phyloP scores from a whole-genome alignment of 148 eudicot species.

The Arctostaphylos glauca region DNA sequence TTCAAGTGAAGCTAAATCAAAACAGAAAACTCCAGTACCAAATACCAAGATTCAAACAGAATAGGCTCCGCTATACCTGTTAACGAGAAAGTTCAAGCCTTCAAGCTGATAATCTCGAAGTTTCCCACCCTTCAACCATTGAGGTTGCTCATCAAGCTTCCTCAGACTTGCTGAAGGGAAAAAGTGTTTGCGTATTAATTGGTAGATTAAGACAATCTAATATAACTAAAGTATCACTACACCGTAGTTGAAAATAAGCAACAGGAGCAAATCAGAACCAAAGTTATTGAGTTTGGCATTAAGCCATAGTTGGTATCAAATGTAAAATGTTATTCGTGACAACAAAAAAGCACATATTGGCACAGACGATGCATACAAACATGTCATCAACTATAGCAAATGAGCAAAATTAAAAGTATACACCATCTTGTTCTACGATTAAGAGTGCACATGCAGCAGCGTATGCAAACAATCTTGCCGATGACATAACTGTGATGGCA shows the following conservation, averaged over 20 bases:
- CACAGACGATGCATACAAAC: background rate
- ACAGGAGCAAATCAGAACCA: background rate
- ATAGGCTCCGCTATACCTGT: constrained; percentile 50
- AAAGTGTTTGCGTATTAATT: background rate
- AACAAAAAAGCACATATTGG: background rate
- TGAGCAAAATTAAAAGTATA: background rate
- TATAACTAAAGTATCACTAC: background rate
- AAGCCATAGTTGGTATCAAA: background rate
- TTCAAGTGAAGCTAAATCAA: constrained; percentile 13
- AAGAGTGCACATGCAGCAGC: background rate
- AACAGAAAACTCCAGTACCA: background rate
- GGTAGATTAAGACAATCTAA: background rate
- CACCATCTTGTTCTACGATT: background rate
- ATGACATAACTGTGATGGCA: background rate
- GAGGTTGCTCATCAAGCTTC: constrained; percentile 98
- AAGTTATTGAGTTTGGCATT: background rate
- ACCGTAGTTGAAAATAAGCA: background rate
- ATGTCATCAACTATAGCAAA: background rate
- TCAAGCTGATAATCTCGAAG: constrained; percentile 99
- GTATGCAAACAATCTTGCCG: background rate
- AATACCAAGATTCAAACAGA: constrained; percentile 2
- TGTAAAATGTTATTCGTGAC: background rate
- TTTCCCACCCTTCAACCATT: constrained; percentile 94
- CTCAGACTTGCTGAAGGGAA: constrained; percentile 70
- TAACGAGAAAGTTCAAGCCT: constrained; percentile 94